Conservation (phyloP, 805 yeast species). For the Saccharomycopsis lassenensis region DNA sequence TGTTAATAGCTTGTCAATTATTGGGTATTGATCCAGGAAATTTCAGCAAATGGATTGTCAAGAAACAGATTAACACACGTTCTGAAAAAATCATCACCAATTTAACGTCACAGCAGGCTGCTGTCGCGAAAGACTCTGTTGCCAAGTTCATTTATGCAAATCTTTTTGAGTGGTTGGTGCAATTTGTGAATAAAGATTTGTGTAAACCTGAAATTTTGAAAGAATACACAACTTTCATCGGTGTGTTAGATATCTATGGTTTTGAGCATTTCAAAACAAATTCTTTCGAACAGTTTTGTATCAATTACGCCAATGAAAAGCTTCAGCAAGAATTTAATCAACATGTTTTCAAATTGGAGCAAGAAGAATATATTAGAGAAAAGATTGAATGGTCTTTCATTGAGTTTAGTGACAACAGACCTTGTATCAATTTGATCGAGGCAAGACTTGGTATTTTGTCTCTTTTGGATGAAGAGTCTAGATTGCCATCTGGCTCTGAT, state of each 20-base stretch:
- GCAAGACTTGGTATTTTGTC: slow-evolving; percentile 79
- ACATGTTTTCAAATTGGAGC: slow-evolving; percentile 94
- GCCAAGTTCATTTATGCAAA: slow-evolving; percentile 90
- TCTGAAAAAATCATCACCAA: slow-evolving; percentile 84
- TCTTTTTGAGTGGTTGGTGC: slow-evolving; percentile 90
- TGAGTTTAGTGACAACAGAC: slow-evolving; percentile 93
- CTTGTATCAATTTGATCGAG: slow-evolving; percentile 89
- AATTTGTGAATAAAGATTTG: slow-evolving; percentile 68
- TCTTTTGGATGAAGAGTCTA: slow-evolving; percentile 86
- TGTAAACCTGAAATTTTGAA: slow-evolving; percentile 60
- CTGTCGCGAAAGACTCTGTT: slow-evolving; percentile 93
- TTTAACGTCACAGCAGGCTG: slow-evolving; percentile 70
- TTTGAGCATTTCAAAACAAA: slow-evolving; percentile 91
- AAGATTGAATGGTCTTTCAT: slow-evolving; percentile 95
- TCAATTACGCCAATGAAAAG: slow-evolving; percentile 93
- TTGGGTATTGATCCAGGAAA: slow-evolving; percentile 64
- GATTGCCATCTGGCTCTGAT: slow-evolving; percentile 89
- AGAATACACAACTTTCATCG: slow-evolving; percentile 65
- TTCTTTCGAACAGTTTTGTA: slow-evolving; percentile 95
- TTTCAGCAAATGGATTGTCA: slow-evolving; percentile 85
- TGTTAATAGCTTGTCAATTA: slow-evolving; percentile 72
- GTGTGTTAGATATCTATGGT: slow-evolving; percentile 95
- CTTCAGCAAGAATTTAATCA: slow-evolving; percentile 96
- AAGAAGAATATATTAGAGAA: slow-evolving; percentile 87
- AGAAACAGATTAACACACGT: slow-evolving; percentile 87